Percentiles rank a stretch among this genome's conserved stretches.
These are phyloP conservation scores for Penicillium sumatraense DNA, from an alignment of 2,329 filamentous ascomycete species.

Conservation along the genomic window DNA sequence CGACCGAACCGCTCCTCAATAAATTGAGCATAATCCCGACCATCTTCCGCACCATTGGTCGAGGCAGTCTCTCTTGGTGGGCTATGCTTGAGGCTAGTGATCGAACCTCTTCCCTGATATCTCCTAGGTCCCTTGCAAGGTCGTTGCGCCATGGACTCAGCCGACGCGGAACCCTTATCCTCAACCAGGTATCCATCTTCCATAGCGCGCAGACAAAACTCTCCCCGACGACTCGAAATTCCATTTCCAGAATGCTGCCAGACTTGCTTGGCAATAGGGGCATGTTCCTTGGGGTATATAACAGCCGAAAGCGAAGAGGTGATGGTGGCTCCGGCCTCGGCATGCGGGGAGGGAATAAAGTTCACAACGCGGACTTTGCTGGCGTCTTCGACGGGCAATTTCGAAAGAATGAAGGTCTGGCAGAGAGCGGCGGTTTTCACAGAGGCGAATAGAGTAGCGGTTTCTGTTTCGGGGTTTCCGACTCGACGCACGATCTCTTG, in stretches of 20 bases:
- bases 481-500: slow-evolving; percentile 67
- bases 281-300: slow-evolving; percentile 70
- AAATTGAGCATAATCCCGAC: slow-evolving; percentile 75
- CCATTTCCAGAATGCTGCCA: slow-evolving; percentile 98
- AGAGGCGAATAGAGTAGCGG: slow-evolving; percentile 83
- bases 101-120: slow-evolving; percentile 70
- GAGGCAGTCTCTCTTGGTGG: slow-evolving; percentile 38
- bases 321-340: slow-evolving; percentile 64
- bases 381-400: slow-evolving; percentile 34
- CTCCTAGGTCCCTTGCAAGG: slow-evolving; percentile 74
- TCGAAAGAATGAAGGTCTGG: slow-evolving; percentile 68
- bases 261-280: slow-evolving; percentile 81
- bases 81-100: slow-evolving; percentile 46
- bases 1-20: slow-evolving; percentile 93
- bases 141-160: slow-evolving; percentile 33
- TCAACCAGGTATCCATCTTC: slow-evolving; percentile 69
- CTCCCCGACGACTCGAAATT: slow-evolving; percentile 85
- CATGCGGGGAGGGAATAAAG: slow-evolving; percentile 61
- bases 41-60: slow-evolving; percentile 40
- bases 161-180: slow-evolving; percentile 36
- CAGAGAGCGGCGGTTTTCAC: slow-evolving; percentile 72
- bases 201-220: slow-evolving; percentile 81
- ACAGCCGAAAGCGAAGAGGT: slow-evolving; percentile 70
- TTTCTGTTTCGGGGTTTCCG: slow-evolving; percentile 58
- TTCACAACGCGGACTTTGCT: slow-evolving; percentile 60